Evolutionary conservation across 2,329 filamentous ascomycete genomes (phyloP).

Genomic region (Pseudogymnoascus sp.): DNA sequence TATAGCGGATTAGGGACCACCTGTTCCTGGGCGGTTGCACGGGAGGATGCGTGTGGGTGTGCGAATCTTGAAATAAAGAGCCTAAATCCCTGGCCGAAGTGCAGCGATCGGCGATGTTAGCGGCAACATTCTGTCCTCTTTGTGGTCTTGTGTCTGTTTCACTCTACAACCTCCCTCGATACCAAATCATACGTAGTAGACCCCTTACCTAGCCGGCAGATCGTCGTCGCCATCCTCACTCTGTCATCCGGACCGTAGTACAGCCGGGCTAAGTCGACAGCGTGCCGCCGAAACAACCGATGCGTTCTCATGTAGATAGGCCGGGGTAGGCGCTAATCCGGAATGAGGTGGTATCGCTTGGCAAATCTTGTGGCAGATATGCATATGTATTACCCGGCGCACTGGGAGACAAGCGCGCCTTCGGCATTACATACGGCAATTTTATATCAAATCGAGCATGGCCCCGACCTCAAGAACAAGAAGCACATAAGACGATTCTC

Average conservation of each 20-base stretch:
- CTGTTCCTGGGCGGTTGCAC: not conserved
- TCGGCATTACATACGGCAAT: not conserved
- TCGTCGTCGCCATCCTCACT: not conserved
- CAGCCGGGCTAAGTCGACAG: not conserved
- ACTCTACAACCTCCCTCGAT: not conserved
- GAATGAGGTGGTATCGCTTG: not conserved
- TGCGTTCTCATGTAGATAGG: not conserved
- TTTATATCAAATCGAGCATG: not conserved
- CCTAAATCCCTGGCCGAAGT: not conserved
- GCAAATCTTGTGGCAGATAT: constrained; percentile 1
- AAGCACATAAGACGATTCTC: not conserved
- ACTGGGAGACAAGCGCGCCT: not conserved
- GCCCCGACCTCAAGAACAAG: not conserved
- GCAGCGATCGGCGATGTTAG: not conserved
- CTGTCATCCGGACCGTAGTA: not conserved
- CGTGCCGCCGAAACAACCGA: not conserved
- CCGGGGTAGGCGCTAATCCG: not conserved
- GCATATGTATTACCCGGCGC: not conserved
- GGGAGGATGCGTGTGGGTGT: not conserved
- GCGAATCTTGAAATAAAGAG: not conserved
- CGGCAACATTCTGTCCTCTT: not conserved
- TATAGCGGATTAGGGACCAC: not conserved
- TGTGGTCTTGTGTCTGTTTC: not conserved
- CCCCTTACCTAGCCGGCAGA: not conserved
- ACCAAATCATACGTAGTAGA: not conserved